phyloP scores from a whole-genome alignment of 306 rosid species.

The Castanea crenata region DNA sequence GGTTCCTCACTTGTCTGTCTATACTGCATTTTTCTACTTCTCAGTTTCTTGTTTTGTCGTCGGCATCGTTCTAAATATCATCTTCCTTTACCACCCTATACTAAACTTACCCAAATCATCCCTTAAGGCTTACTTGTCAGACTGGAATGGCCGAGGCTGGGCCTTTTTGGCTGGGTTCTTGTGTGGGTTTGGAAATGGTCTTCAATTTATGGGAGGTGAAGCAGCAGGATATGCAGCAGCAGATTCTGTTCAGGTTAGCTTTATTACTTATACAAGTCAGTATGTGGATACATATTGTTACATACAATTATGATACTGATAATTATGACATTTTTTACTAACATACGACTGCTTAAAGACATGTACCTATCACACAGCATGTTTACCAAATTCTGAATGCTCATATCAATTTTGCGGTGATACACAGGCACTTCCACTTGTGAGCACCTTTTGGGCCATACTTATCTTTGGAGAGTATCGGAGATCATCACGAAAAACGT shows the following conservation, averaged over 20 bases:
- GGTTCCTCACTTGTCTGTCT: conserved; percentile 80
- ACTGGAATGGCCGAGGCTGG: conserved; percentile 92
- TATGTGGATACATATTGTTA: not conserved
- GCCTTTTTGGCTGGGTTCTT: conserved; percentile 85
- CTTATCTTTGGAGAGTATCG: conserved; percentile 79
- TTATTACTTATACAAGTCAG: not conserved
- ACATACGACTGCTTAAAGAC: not conserved
- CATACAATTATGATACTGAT: not conserved
- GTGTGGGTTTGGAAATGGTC: conserved; percentile 94
- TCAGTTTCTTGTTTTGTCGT: conserved; percentile 70
- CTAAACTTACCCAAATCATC: conserved; percentile 74
- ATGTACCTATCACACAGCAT: not conserved
- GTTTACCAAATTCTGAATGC: not conserved
- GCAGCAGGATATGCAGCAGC: conserved; percentile 99
- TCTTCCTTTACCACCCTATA: conserved; percentile 72
- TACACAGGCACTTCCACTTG: conserved; percentile 85
- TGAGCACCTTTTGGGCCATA: conserved; percentile 88
- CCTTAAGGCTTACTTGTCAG: conserved; percentile 64
- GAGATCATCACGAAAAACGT: conserved; percentile 74
- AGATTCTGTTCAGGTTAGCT: conserved; percentile 91
- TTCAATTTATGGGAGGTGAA: conserved; percentile 96
- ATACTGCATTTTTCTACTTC: conserved; percentile 84
- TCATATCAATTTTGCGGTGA: not conserved
- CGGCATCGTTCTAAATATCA: conserved; percentile 66
- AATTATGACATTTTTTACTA: not conserved